Evolutionary conservation across 140 eudicot species (phyloP), one percentile per base, ranked within the genome.

Genomic region (Erigeron philadelphicus): DNA sequence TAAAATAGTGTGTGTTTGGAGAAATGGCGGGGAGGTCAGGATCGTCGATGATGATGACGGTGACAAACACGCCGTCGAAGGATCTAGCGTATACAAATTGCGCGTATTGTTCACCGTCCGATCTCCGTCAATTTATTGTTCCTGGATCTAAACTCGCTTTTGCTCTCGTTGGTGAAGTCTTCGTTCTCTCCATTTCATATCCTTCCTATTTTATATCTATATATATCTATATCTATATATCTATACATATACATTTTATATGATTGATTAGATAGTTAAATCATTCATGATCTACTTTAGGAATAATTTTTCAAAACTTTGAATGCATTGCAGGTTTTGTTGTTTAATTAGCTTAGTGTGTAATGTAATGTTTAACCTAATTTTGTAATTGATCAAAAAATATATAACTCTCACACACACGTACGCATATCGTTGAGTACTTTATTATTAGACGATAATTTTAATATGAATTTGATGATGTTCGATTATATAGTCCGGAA

Each of bases 111-210:
- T 78, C 84, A 11, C 95, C 87, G 53, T 71, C 86, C 57, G 95
- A 94, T 88, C 78, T 80, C 47, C 79, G 86, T 1, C 79, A 72
- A 61, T 88, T 89, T 53, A 5, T 78, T 21, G 73, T 75, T 6
- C 87, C 95, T 52, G 96, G 96, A 86, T 86, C 98, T 44, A 71
- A 72, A 56, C 78, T 73, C 76, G 84, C 75, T 11, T 75, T 70
- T 64, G 97, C 91, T 9, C 82, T 77, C 43, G 66, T 87, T 60
- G 87, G 78, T 21, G 96, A 87, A 31, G 81, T 73, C 9, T 86
- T 88, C 68, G 97, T 94, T 57, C 90, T 94, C 25, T 75, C 90
- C 7, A 2, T 94, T 8, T 75, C 79, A 85, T 89, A 92, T 92
- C 96, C 98, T 88, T 81, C 21, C 66, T 52, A 16, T 13, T 52